Percentiles rank a stretch among this genome's conserved stretches.
Conservation (phyloP, 805 yeast genomes). For the Yarrowia porcina region DNA sequence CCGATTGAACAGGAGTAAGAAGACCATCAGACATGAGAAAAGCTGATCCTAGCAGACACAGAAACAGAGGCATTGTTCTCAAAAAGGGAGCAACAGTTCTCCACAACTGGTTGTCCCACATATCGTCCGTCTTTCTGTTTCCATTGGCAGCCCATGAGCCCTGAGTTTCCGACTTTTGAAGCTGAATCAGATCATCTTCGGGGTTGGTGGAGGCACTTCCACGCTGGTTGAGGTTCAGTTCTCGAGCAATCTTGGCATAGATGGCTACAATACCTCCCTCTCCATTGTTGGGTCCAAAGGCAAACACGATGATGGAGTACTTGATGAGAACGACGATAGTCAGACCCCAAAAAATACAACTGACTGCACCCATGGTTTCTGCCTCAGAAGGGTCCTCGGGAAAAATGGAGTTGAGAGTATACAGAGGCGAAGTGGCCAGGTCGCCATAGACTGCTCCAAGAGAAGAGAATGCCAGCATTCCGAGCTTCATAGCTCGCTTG, state of each 20-base stretch:
- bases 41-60: constrained; percentile 53
- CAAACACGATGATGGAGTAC: constrained; percentile 49
- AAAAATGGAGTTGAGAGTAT: constrained; percentile 21
- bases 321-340: constrained; percentile 52
- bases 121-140: not conserved
- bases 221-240: constrained; percentile 39
- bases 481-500: constrained; percentile 5
- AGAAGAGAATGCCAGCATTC: constrained; percentile 43
- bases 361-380: constrained; percentile 11
- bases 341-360: constrained; percentile 52
- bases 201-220: constrained; percentile 1
- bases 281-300: constrained; percentile 54
- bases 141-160: constrained; percentile 2
- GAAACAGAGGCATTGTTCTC: constrained; percentile 31
- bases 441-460: constrained; percentile 60
- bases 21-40: constrained; percentile 59
- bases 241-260: constrained; percentile 54
- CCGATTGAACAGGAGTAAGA: constrained; percentile 62
- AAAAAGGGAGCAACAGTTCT: not conserved
- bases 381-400: not conserved
- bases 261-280: constrained; percentile 68
- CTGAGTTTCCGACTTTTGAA: constrained; percentile 11
- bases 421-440: constrained; percentile 14
- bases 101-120: constrained; percentile 11
- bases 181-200: constrained; percentile 6